Evolutionary conservation across 2,329 filamentous ascomycete species (phyloP), one percentile per base, ranked within the genome.

Genomic region (Thielaviopsis euricoi): DNA sequence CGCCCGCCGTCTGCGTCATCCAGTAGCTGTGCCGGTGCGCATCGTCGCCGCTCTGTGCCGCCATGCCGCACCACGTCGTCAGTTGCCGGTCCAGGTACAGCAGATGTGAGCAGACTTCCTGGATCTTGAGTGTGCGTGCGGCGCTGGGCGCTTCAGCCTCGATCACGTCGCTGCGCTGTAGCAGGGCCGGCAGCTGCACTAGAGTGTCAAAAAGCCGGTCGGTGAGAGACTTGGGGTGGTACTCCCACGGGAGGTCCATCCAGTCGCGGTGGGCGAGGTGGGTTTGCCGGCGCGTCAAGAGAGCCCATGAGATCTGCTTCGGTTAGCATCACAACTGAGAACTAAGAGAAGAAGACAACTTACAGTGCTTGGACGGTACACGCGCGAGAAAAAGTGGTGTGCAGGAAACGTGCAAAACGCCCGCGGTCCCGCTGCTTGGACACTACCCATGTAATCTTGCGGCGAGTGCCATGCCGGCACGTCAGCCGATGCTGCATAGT

Each of bases 341-440:
- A 7, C 1, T 6, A 4, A 12, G 23, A 19, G 23, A 17, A 26
- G 19, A n/a, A 26, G 52, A 19, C 48, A 7, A 70, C 77, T 69
- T 69, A 80, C 78, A 52, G 74, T 75, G 53, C 69, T 72, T 15
- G 74, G 76, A 23, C 79, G 73, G 62, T 76, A 81, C 5, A 81
- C 71, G 12, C 77, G 72, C 23, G 74, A 73, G 58, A 81, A 81
- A 64, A 78, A 80, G 63, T 81, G 78, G 59, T 81, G 79, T 12
- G 74, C 70, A 1, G 79, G 79, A 56, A 81, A 81, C 0, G 66
- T 66, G 43, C 69, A 69, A 61, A 79, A 81, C 49, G 68, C 65
- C 2, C 67, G 66, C 0, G 79, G 75, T 0, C 77, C 77, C 19
- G 70, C 65, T 23, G 68, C 69, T 52, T 69, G 69, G 54, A 78